phyloP scores from a whole-genome alignment of 306 rosid genomes.

The Casuarina glauca region DNA sequence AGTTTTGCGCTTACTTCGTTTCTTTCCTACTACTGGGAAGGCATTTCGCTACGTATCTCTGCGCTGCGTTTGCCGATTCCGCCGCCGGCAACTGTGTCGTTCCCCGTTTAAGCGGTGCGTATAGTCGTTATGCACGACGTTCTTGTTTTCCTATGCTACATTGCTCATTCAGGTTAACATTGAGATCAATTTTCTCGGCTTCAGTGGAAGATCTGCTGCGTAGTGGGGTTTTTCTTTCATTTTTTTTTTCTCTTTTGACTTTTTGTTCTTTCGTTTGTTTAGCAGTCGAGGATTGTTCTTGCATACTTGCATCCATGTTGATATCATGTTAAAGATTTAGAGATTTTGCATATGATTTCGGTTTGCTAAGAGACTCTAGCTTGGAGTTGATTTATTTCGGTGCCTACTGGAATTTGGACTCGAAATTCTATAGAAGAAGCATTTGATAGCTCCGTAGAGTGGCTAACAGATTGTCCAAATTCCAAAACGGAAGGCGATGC shows the following conservation, averaged over 20 bases:
- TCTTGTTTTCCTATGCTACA: background rate
- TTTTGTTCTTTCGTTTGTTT: background rate
- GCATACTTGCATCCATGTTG: background rate
- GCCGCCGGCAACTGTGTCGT: background rate
- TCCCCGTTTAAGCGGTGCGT: background rate
- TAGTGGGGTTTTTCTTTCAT: too few relatives aligned
- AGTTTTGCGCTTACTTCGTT: background rate
- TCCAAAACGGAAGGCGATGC: background rate
- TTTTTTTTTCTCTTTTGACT: background rate
- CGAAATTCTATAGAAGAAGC: background rate
- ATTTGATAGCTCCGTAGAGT: background rate
- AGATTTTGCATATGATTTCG: background rate
- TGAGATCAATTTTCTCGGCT: background rate
- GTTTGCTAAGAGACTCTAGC: background rate
- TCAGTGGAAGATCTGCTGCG: too few relatives aligned
- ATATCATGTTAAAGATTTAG: background rate
- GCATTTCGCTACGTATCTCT: background rate
- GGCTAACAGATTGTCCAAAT: background rate
- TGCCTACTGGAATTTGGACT: background rate
- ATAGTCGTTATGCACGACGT: background rate
- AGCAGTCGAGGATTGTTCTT: background rate
- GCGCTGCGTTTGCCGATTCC: background rate
- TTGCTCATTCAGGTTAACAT: background rate
- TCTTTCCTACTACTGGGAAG: background rate
- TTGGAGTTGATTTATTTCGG: background rate